These are phyloP conservation scores for Ananas comosus DNA, from an alignment of 176 grass and related monocot genomes.

Conservation along the genomic window DNA sequence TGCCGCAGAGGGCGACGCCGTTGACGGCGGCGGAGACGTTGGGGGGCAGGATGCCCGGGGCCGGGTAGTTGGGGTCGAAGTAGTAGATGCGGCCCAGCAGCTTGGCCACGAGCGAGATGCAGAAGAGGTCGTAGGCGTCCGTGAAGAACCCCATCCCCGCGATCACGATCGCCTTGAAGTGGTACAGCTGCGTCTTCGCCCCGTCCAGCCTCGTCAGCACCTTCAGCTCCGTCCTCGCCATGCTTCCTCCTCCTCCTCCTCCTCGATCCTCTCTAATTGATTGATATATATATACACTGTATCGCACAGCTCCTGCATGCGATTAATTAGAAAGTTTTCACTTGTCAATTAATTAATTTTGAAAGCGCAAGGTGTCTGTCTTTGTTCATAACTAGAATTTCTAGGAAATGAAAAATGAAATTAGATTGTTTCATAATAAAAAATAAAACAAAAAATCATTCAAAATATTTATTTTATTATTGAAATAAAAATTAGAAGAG, in stretches of 20 bases:
- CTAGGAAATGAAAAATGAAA: no score
- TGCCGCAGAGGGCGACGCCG: slow-evolving; percentile 65
- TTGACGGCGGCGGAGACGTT: slow-evolving; percentile 53
- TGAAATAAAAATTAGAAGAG: no score
- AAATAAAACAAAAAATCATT: no score
- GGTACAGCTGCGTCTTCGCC: slow-evolving; percentile 71
- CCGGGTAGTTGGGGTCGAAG: slow-evolving; percentile 16
- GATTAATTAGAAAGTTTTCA: no score
- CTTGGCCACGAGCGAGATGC: slow-evolving; percentile 45
- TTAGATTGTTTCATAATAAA: no score
- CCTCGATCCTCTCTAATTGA: no score
- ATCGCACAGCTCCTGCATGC: no score
- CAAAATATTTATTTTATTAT: no score
- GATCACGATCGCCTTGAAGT: slow-evolving; percentile 66
- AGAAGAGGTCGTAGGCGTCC: slow-evolving; percentile 74
- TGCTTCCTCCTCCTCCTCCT: background rate
- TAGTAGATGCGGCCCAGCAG: slow-evolving; percentile 80
- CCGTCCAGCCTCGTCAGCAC: slow-evolving; percentile 49
- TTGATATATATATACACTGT: background rate
- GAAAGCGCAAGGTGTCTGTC: no score
- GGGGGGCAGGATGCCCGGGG: slow-evolving; percentile 44
- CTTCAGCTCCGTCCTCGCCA: slow-evolving; percentile 46
- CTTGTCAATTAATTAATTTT: no score
- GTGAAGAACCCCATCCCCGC: slow-evolving; percentile 92
- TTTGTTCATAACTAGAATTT: no score